A percentile compares a stretch with the other conserved stretches of the same genome.
Evolutionary conservation across 116 monocot genomes (phyloP).

Genomic region (Phalaenopsis hybrid): DNA sequence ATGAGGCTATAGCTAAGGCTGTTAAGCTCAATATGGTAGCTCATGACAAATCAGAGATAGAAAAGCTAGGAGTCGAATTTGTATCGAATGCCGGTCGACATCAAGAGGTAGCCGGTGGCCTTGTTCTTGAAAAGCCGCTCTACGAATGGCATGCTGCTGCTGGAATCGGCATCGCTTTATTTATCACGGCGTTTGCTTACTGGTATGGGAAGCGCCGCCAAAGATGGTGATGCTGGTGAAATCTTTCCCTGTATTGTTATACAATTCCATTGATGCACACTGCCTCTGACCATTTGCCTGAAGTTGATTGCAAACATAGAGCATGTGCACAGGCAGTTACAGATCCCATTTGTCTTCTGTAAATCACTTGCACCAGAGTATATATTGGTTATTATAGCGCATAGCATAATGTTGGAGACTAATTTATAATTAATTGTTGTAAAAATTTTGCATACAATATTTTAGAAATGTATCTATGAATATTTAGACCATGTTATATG

Average conservation of each 20-base stretch:
- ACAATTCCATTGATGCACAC: too few relatives aligned
- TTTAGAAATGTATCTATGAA: too few relatives aligned
- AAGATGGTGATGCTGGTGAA: background rate
- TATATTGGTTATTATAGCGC: too few relatives aligned
- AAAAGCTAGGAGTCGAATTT: constrained; percentile 47
- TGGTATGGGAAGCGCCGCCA: constrained; percentile 70
- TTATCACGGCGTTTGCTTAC: constrained; percentile 64
- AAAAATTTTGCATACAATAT: too few relatives aligned
- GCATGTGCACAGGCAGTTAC: background rate
- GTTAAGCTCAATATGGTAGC: constrained; percentile 34
- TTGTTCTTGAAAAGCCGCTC: constrained; percentile 30
- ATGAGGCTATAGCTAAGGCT: constrained; percentile 63
- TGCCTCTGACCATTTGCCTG: too few relatives aligned
- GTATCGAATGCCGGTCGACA: constrained; percentile 23
- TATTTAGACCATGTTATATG: too few relatives aligned
- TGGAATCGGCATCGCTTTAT: constrained; percentile 51
- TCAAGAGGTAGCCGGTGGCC: constrained; percentile 11
- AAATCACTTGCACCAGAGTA: background rate
- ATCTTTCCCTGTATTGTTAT: too few relatives aligned
- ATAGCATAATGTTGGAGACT: too few relatives aligned
- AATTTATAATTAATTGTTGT: too few relatives aligned
- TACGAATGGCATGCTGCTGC: constrained; percentile 58
- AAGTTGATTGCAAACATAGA: background rate
- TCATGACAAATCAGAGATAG: constrained; percentile 33
- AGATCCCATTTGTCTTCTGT: background rate